Evolutionary conservation across 495 filamentous ascomycete genomes (phyloP).

Genomic region (Aspergillus bridgeri): DNA sequence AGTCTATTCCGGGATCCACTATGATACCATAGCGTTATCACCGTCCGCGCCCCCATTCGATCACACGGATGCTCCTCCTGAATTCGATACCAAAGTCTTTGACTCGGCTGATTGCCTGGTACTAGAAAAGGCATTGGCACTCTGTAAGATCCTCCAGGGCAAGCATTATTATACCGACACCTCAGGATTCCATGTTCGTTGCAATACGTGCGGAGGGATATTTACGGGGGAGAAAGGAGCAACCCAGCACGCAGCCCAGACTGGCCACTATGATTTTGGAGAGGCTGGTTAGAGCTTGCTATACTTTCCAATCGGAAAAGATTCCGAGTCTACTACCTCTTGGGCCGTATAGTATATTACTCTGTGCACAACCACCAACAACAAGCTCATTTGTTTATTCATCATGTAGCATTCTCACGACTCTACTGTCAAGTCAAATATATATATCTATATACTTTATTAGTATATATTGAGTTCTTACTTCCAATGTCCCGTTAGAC

Average conservation of each 20-base stretch:
- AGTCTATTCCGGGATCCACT: constrained; percentile 93
- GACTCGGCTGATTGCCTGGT: constrained; percentile 64
- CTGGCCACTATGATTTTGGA: constrained; percentile 71
- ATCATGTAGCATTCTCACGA: not conserved
- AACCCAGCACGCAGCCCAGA: constrained; percentile 60
- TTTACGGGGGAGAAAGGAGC: constrained; percentile 74
- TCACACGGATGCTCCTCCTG: constrained; percentile 56
- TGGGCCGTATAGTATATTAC: not conserved
- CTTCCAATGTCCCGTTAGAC: too few relatives aligned
- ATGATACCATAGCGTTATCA: constrained; percentile 82
- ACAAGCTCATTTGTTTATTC: not conserved
- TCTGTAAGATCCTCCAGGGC: constrained; percentile 67
- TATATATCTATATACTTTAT: not conserved
- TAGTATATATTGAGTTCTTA: too few relatives aligned
- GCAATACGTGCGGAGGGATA: constrained; percentile 68
- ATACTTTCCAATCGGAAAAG: not conserved
- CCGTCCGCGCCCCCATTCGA: constrained; percentile 57
- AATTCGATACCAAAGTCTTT: constrained; percentile 79
- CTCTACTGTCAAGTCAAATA: not conserved
- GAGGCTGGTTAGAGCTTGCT: constrained; percentile 43
- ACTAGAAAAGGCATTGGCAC: constrained; percentile 61
- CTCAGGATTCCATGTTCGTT: constrained; percentile 74
- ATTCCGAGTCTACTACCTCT: not conserved
- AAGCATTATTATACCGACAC: constrained; percentile 92
- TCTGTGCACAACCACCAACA: not conserved